A percentile compares a stretch with the other conserved stretches of the same genome.
Conservation (phyloP, 768 basidiomycete species). For the Mycena kentingensis region DNA sequence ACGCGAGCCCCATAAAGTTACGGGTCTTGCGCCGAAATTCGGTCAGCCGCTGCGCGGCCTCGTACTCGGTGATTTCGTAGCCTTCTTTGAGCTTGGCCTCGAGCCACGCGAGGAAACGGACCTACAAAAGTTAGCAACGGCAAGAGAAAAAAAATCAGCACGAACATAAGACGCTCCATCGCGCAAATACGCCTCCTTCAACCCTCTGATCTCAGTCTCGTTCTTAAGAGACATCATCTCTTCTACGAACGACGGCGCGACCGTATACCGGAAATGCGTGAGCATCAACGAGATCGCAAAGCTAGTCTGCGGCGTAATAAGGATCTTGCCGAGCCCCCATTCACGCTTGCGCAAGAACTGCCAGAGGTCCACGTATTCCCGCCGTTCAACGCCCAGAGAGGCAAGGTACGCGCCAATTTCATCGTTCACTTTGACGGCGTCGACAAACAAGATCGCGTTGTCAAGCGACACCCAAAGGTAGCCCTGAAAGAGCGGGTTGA, state of each 20-base stretch:
- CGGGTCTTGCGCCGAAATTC: slow-evolving; percentile 72
- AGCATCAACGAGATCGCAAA: slow-evolving; percentile 86
- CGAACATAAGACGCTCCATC: slow-evolving; percentile 85
- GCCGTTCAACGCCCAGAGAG: slow-evolving; percentile 54
- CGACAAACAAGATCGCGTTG: slow-evolving; percentile 69
- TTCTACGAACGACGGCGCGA: slow-evolving; percentile 70
- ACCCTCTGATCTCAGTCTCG: slow-evolving; percentile 77
- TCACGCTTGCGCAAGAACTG: slow-evolving; percentile 70
- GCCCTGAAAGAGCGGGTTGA: slow-evolving; percentile 87
- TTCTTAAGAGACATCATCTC: slow-evolving; percentile 89
- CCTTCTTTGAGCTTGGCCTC: slow-evolving; percentile 76
- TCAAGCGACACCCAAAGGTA: slow-evolving; percentile 75
- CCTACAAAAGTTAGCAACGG: slow-evolving; percentile 45
- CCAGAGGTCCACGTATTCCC: slow-evolving; percentile 81
- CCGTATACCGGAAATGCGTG: slow-evolving; percentile 78
- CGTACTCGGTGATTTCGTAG: slow-evolving; percentile 88
- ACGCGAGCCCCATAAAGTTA: slow-evolving; percentile 82
- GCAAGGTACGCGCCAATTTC: slow-evolving; percentile 62
- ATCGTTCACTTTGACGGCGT: slow-evolving; percentile 59
- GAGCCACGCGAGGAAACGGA: slow-evolving; percentile 88
- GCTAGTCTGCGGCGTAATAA: slow-evolving; percentile 73
- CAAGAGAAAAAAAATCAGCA: slow-evolving; percentile 26
- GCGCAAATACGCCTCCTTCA: slow-evolving; percentile 81
- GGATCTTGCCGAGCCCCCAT: slow-evolving; percentile 80
- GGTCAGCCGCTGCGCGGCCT: slow-evolving; percentile 82